These are phyloP conservation scores for Crithidia mellificae DNA, from an alignment of 208 protist species.

Conservation along the genomic window DNA sequence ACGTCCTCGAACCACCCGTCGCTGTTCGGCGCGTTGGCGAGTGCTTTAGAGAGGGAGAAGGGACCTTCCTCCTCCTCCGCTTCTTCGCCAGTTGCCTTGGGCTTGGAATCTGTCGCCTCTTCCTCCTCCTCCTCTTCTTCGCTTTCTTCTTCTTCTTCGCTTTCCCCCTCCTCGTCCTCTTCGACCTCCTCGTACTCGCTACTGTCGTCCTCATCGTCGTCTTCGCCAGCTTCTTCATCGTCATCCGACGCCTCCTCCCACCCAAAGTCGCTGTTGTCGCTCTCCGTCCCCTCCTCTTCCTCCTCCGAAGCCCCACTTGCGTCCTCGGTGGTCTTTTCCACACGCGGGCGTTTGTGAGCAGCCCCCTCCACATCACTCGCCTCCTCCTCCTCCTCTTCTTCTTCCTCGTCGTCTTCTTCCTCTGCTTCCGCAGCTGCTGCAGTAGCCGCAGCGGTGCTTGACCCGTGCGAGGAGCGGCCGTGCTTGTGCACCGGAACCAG, in stretches of 20 bases:
- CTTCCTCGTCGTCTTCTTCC: too few relatives aligned
- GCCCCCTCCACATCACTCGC: constrained; percentile 5
- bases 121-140: constrained; percentile 14
- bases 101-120: too few relatives aligned
- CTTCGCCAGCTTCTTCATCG: constrained; percentile 21
- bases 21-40: constrained; percentile 12
- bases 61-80: constrained; percentile 14
- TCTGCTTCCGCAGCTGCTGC: too few relatives aligned
- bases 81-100: too few relatives aligned
- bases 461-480: background rate
- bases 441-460: too few relatives aligned
- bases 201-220: constrained; percentile 4
- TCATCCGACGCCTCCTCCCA: constrained; percentile 32
- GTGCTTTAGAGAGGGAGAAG: constrained; percentile 31
- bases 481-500: constrained; percentile 48
- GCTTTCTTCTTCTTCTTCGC: constrained; percentile 37
- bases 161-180: constrained; percentile 27
- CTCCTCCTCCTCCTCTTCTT: constrained; percentile 8
- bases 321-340: constrained; percentile 1
- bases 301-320: constrained; percentile 13
- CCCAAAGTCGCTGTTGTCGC: constrained; percentile 24
- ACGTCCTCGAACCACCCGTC: constrained; percentile 77
- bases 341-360: constrained; percentile 5
- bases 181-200: constrained; percentile 30
- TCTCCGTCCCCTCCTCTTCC: constrained; percentile 16